Evolutionary conservation across 2,329 filamentous ascomycete genomes (phyloP).

Genomic region (Cytospora piceicola): DNA sequence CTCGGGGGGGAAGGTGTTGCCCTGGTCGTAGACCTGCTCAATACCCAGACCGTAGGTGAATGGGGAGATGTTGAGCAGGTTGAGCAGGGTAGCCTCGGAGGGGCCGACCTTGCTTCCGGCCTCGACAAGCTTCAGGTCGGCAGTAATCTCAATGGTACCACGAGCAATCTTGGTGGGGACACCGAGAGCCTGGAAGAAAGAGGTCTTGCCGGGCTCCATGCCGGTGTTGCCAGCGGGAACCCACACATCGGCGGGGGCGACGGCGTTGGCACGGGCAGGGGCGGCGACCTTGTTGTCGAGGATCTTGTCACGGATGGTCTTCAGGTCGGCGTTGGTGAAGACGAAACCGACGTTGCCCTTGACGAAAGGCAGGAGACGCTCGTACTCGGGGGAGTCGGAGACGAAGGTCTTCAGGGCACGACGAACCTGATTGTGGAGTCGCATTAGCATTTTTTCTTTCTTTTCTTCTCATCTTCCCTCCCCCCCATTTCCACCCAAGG

Average conservation of each 20-base stretch:
- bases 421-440: constrained; percentile 66
- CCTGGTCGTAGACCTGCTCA: constrained; percentile 94
- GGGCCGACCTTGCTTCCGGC: constrained; percentile 92
- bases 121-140: constrained; percentile 97
- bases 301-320: constrained; percentile 90
- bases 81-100: constrained; percentile 97
- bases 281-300: constrained; percentile 96
- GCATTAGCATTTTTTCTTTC: not conserved
- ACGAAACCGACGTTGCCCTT: constrained; percentile 99
- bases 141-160: constrained; percentile 99
- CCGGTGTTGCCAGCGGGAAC: constrained; percentile 98
- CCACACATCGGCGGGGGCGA: constrained; percentile 92
- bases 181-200: constrained; percentile 99
- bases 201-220: constrained; percentile 99
- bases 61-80: constrained; percentile 99
- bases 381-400: constrained; percentile 90
- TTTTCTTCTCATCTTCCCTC: not conserved
- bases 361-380: constrained; percentile 94
- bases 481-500: not conserved
- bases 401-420: constrained; percentile 97
- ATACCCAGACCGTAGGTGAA: constrained; percentile 99
- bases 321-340: constrained; percentile 98
- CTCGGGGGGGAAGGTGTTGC: constrained; percentile 83
- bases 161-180: constrained; percentile 99
- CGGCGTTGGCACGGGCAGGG: constrained; percentile 94